Percentiles rank a stretch among this genome's conserved stretches.
phyloP scores from a whole-genome alignment of 768 basidiomycete species.

The Melanogaster broomeanus region DNA sequence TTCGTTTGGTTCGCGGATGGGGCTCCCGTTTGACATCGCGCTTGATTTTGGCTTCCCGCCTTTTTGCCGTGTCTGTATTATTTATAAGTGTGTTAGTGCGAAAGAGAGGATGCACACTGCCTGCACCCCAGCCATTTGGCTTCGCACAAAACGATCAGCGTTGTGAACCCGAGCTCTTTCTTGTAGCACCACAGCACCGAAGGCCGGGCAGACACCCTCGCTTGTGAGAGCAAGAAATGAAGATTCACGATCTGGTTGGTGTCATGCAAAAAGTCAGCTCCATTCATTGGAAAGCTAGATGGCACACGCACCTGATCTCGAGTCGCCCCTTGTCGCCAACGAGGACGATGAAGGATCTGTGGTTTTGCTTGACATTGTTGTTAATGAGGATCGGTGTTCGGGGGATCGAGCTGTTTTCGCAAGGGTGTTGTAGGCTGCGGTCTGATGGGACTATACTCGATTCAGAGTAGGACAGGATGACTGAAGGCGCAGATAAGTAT shows the following conservation, averaged over 20 bases:
- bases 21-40: conserved; percentile 95
- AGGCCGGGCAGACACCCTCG: conserved; percentile 83
- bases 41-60: conserved; percentile 94
- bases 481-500: too few relatives aligned
- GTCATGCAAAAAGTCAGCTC: not conserved
- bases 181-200: conserved; percentile 99
- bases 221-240: conserved; percentile 93
- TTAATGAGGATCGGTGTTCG: conserved; percentile 86
- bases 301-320: conserved; percentile 73
- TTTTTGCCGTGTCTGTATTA: conserved; percentile 85
- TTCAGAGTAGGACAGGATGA: too few relatives aligned
- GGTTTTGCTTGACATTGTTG: conserved; percentile 88
- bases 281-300: not conserved
- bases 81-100: not conserved
- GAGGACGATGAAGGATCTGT: conserved; percentile 88
- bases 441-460: too few relatives aligned
- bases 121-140: not conserved
- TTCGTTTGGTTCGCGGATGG: conserved; percentile 89
- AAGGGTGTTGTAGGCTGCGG: conserved; percentile 39
- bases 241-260: conserved; percentile 90
- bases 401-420: conserved; percentile 85
- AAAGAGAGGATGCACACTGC: not conserved
- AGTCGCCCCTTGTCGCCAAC: conserved; percentile 92
- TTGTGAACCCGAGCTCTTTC: conserved; percentile 96
- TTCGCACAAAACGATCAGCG: conserved; percentile 50